A percentile compares a stretch with the other conserved stretches of the same genome.
Evolutionary conservation across 768 basidiomycete species (phyloP).

Genomic region (Lentinula boryana): DNA sequence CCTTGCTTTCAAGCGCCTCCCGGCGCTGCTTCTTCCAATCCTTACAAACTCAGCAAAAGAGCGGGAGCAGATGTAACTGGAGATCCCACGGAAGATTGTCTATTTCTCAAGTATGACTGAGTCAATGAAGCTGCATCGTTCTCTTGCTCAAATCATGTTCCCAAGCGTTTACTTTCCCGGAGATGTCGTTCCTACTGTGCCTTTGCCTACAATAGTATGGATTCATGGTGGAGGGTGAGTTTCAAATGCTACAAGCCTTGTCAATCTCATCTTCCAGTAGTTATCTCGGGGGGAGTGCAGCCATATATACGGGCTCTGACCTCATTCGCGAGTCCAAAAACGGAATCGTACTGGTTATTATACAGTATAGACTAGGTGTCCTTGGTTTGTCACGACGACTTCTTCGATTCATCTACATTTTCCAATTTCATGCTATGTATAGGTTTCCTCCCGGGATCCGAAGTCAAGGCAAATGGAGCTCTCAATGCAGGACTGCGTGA

Average conservation of each 20-base stretch:
- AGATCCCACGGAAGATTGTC: conserved; percentile 29
- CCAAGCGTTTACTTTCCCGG: conserved; percentile 23
- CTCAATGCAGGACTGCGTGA: conserved; percentile 29
- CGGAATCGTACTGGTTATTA: conserved; percentile 18
- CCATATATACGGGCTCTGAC: conserved; percentile 13
- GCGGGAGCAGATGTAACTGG: not conserved
- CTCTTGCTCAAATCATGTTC: not conserved
- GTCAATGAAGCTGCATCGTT: not conserved
- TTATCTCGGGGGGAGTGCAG: conserved; percentile 16
- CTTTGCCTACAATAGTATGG: conserved; percentile 26
- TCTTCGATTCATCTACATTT: not conserved
- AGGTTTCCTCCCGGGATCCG: conserved; percentile 24
- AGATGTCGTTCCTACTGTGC: conserved; percentile 2
- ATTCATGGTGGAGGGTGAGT: conserved; percentile 30
- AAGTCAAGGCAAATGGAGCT: conserved; percentile 21
- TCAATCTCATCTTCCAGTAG: conserved; percentile 14
- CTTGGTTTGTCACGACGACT: conserved; percentile 13
- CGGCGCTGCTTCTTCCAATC: conserved; percentile 24
- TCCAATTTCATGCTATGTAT: not conserved
- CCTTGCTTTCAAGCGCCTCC: conserved; percentile 22
- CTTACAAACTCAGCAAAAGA: conserved; percentile 15
- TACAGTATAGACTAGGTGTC: conserved; percentile 29
- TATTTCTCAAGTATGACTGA: conserved; percentile 30
- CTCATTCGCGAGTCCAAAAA: conserved; percentile 18
- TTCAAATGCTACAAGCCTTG: not conserved